Evolutionary conservation across 768 basidiomycete species (phyloP), one percentile per base, ranked within the genome.

Genomic region (Pleurotus tuber-regium): DNA sequence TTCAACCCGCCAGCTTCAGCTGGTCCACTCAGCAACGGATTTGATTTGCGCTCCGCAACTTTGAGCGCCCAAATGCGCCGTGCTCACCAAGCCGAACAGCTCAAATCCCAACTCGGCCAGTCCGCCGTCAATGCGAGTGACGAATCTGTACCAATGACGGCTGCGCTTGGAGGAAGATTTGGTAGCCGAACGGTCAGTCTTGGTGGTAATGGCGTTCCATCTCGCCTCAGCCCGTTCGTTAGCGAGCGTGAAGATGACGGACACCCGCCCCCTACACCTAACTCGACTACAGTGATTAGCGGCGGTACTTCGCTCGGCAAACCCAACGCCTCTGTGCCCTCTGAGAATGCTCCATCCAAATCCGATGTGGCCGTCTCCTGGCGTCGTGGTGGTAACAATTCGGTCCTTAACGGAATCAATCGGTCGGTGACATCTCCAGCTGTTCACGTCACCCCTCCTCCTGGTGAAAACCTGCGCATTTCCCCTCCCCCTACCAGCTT

Each of bases 341-440:
- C 40, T 57, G 54, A 67, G 50, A 54, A 48, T 40, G 60, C 63
- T 38, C 81, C 84, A n/a, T 91, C 89, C 63, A 92, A 89, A 68
- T 91, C 90, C 1, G 90, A 93, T 62, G 70, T 80, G 28, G 89
- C 81, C 43, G 73, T 81, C 30, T 90, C 87, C 46, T 93, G 91
- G 91, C 80, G 91, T 63, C 86, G 91, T 47, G 80, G 81, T 36
- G 83, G 80, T 24, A 86, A 83, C 63, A 83, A 88, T 65, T 89
- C 87, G 10, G 82, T 84, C 14, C 75, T 89, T 43, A 82, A 74
- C 55, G 84, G 81, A 24, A 65, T 64, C 35, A 79, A 86, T 58
- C 83, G 86, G 51, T 67, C 78, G 25, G 72, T 75, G 24, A 52
- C 85, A 31, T 84, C 86, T 4, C 84, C 86, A 16, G 77, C 73